Percentiles rank a stretch among this genome's conserved stretches.
These are phyloP conservation scores for Strobilomyces dryophilus DNA, from an alignment of 768 basidiomycete genomes.

Conservation along the genomic window DNA sequence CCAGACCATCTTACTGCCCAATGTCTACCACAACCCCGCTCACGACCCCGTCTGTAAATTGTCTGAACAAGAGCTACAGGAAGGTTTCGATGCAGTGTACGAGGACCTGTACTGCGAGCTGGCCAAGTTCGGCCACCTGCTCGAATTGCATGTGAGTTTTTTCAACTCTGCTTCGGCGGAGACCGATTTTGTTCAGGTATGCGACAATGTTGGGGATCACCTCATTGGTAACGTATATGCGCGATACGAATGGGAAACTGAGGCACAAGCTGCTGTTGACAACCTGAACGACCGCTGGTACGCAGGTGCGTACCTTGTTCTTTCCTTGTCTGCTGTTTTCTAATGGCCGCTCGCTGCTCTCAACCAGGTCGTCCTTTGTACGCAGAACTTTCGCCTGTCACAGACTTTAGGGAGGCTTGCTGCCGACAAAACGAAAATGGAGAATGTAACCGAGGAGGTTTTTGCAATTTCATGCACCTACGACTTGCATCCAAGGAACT, in stretches of 20 bases:
- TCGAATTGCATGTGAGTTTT: slow-evolving; percentile 84
- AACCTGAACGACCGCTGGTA: slow-evolving; percentile 97
- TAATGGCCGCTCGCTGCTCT: background rate
- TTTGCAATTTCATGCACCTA: slow-evolving; percentile 99
- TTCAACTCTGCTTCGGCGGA: background rate
- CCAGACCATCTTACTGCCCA: slow-evolving; percentile 93
- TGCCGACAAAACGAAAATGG: slow-evolving; percentile 99
- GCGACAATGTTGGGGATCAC: slow-evolving; percentile 99
- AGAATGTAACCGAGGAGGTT: slow-evolving; percentile 95
- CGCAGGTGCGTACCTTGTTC: slow-evolving; percentile 54
- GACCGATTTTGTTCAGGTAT: slow-evolving; percentile 51
- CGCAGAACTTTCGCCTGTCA: slow-evolving; percentile 97
- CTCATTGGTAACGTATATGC: slow-evolving; percentile 97
- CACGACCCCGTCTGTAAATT: slow-evolving; percentile 90
- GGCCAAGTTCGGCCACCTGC: slow-evolving; percentile 89
- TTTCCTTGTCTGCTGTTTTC: slow-evolving; percentile 1
- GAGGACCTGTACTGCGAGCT: slow-evolving; percentile 95
- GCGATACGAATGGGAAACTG: slow-evolving; percentile 97
- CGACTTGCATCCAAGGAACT: slow-evolving; percentile 83
- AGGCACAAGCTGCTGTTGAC: slow-evolving; percentile 91
- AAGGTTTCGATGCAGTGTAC: slow-evolving; percentile 91
- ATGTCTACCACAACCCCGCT: slow-evolving; percentile 97
- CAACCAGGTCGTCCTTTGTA: slow-evolving; percentile 84
- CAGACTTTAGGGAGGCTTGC: slow-evolving; percentile 98
- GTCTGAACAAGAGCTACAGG: slow-evolving; percentile 82